Evolutionary conservation across 768 basidiomycete genomes (phyloP).

Genomic region (Scleroderma citrinum): DNA sequence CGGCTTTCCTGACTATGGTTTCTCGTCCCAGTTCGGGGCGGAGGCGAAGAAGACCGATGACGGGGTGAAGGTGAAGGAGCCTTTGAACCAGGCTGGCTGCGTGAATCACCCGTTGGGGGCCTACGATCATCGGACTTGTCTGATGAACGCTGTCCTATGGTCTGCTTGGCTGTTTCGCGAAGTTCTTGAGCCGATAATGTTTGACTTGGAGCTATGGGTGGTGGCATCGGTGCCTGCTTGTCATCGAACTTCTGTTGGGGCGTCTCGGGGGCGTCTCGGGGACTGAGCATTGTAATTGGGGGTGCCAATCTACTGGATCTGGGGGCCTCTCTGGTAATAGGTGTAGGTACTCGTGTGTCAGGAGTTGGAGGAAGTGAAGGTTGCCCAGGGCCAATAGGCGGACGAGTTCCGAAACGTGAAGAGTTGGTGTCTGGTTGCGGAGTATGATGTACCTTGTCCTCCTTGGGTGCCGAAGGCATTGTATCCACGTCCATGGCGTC

Average conservation of each 20-base stretch:
- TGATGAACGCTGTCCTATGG: conserved; percentile 35
- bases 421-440: conserved; percentile 11
- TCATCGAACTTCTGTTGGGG: conserved; percentile 41
- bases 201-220: conserved; percentile 72
- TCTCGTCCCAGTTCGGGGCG: conserved; percentile 60
- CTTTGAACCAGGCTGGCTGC: conserved; percentile 45
- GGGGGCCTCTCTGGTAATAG: conserved; percentile 15
- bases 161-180: conserved; percentile 72
- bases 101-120: conserved; percentile 28
- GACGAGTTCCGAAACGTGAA: conserved; percentile 21
- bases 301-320: conserved; percentile 12
- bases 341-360: conserved; percentile 14
- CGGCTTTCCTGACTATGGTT: conserved; percentile 70
- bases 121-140: conserved; percentile 39
- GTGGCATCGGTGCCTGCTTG: conserved; percentile 55
- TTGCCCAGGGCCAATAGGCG: conserved; percentile 9
- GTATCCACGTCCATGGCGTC: conserved; percentile 35
- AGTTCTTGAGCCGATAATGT: conserved; percentile 74
- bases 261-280: conserved; percentile 33
- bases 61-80: conserved; percentile 50
- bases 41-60: conserved; percentile 60
- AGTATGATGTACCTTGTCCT: conserved; percentile 17
- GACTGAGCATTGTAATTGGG: conserved; percentile 10
- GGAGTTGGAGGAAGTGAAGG: conserved; percentile 9
- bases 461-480: conserved; percentile 14